Evolutionary conservation across 176 grass and related monocot genomes (phyloP).

Genomic region (Coix lacrymajobi): DNA sequence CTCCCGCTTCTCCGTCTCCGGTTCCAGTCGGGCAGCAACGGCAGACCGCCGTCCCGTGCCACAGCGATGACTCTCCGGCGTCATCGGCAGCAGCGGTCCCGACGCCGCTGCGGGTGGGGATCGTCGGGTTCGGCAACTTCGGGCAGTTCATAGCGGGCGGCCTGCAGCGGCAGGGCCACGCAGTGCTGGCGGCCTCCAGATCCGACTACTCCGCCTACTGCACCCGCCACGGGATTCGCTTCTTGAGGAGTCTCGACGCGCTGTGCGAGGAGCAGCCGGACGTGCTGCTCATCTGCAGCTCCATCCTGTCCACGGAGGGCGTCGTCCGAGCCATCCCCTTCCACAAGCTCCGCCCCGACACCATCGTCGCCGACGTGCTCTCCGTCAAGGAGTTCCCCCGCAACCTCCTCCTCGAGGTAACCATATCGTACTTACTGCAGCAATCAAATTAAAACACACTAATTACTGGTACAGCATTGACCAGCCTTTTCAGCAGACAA

Average conservation of each 20-base stretch:
- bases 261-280: constrained; percentile 59
- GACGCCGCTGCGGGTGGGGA: constrained; percentile 33
- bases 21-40: background rate
- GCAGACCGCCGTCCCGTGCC: background rate
- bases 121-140: constrained; percentile 65
- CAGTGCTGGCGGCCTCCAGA: constrained; percentile 59
- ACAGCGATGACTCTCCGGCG: too few species aligned
- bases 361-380: constrained; percentile 65
- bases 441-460: background rate
- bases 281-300: constrained; percentile 64
- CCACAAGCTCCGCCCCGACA: constrained; percentile 45
- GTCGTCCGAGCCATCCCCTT: constrained; percentile 47
- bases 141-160: constrained; percentile 60
- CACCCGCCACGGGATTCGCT: constrained; percentile 28
- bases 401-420: constrained; percentile 69
- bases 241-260: constrained; percentile 52
- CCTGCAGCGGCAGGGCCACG: constrained; percentile 54
- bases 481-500: background rate
- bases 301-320: constrained; percentile 58
- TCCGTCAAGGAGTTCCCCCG: constrained; percentile 74
- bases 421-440: too few species aligned
- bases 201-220: constrained; percentile 59
- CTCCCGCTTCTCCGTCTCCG: background rate
- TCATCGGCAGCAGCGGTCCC: background rate
- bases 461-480: background rate